A percentile compares a stretch with the other conserved stretches of the same genome.
phyloP scores from a whole-genome alignment of 768 basidiomycete species.

The Hebeloma cylindrosporum region DNA sequence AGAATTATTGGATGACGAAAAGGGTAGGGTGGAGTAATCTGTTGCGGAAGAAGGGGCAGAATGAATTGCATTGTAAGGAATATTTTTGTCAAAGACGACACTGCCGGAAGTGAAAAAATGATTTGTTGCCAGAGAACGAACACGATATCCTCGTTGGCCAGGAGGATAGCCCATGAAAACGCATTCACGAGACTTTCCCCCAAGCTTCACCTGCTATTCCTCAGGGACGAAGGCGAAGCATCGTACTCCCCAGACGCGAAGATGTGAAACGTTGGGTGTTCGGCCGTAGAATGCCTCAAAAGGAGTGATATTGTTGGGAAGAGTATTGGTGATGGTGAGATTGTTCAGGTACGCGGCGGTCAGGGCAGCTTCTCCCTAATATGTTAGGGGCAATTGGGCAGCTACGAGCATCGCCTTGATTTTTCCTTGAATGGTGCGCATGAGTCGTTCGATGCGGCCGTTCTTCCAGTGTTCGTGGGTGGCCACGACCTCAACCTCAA shows the following conservation, averaged over 20 bases:
- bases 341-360: slow-evolving; percentile 1
- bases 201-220: slow-evolving; percentile 12
- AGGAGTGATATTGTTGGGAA: slow-evolving; percentile 2
- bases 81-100: slow-evolving; percentile 17
- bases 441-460: slow-evolving; percentile 9
- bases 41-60: background rate
- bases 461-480: slow-evolving; percentile 18
- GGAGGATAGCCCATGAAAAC: slow-evolving; percentile 18
- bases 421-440: slow-evolving; percentile 9
- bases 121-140: slow-evolving; percentile 5
- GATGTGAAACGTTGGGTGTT: slow-evolving; percentile 5
- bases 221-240: slow-evolving; percentile 11
- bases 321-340: background rate
- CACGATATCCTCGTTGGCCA: slow-evolving; percentile 5
- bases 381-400: slow-evolving; percentile 5
- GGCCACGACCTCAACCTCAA: slow-evolving; percentile 4
- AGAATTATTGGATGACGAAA: background rate
- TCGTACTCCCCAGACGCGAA: slow-evolving; percentile 2
- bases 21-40: slow-evolving; percentile 10
- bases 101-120: slow-evolving; percentile 13
- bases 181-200: slow-evolving; percentile 11
- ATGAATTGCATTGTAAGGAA: slow-evolving; percentile 11
- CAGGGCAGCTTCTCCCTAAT: slow-evolving; percentile 17
- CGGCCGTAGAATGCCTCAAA: background rate
- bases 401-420: slow-evolving; percentile 4